These are phyloP conservation scores for Plantago elongata DNA, from an alignment of 257 asterid genomes.

Conservation along the genomic window DNA sequence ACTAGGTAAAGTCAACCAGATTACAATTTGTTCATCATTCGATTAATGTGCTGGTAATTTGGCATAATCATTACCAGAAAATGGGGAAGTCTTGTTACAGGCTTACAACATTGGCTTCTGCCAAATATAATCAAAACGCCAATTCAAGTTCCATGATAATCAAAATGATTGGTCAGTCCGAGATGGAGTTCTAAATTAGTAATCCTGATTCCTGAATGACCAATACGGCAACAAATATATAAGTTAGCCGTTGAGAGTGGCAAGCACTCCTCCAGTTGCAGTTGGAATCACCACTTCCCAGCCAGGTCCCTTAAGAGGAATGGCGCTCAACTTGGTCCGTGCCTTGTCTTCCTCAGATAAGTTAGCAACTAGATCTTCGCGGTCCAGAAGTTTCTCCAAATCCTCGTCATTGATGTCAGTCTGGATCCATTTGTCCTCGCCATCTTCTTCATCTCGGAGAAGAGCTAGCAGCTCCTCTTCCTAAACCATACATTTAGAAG, in stretches of 20 bases:
- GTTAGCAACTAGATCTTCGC: slow-evolving; percentile 54
- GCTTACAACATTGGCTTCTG: no score
- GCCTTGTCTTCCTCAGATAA: slow-evolving; percentile 17
- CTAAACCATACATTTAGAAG: slow-evolving; percentile 26
- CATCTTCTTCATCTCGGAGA: slow-evolving; percentile 65
- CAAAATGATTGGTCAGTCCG: no score
- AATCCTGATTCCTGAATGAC: no score
- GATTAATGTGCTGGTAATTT: no score
- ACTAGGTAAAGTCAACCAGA: no score
- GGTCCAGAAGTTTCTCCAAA: slow-evolving; percentile 70
- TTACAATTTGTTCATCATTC: no score
- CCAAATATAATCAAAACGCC: no score
- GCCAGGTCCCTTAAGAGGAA: slow-evolving; percentile 92
- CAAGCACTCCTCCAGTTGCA: slow-evolving; percentile 77
- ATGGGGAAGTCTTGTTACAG: no score
- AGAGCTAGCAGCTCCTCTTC: slow-evolving; percentile 85
- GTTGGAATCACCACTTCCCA: slow-evolving; percentile 95
- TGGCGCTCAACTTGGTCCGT: slow-evolving; percentile 7
- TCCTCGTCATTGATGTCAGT: slow-evolving; percentile 77
- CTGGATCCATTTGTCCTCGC: slow-evolving; percentile 77
- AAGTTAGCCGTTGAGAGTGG: slow-evolving; percentile 61
- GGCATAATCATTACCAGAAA: no score
- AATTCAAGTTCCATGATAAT: no score
- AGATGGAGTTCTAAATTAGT: no score
- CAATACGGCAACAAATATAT: neutral